Base-by-base conservation (phyloP, 176 grass and related monocot genomes). In the Musa schizocarpa region DNA sequence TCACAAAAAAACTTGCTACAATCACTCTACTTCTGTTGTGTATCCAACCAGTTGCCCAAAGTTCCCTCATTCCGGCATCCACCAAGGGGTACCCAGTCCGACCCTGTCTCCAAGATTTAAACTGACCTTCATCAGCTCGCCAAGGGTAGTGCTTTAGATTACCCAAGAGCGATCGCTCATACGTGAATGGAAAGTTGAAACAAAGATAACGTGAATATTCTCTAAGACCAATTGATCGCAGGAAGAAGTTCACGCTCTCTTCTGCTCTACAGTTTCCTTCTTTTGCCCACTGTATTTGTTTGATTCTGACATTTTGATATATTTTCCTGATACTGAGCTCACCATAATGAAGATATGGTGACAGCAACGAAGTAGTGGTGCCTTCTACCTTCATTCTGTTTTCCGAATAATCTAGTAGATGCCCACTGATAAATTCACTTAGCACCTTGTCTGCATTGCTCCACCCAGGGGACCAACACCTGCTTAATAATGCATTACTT, bases 1-100 rank as follows among this genome's bases (percentile, higher is more conserved):
- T 96, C 62, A 96, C 89, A 76, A 91, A 84, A 71, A 96, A 92
- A 81, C 89, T 88, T 43, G 93, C 86, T 12, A 87, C 85, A 13
- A 96, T 85, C 62, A 92, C 87, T 89, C 93, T 85, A 78, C 83
- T 90, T 53, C 79, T 79, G 76, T 96, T 96, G 86, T 96, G 93
- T 34, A 80, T 92, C 93, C 93, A 96, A 52, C 89, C 93, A 62
- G 93, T 96, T 72, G 93, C 93, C 93, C 93, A 96, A 29, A 96
- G 86, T 72, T 96, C 93, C 79, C 93, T 90, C 93, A 96, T 96
- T 81, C 89, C 93, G 27, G 93, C 93, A 90, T 96, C 93, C 71
- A 96, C 93, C 72, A 96, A 85, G 0, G 93, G 93, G 66, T 92
- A 96, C 69, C 93, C 93, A 24, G 93, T 92, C 82, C 85, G 88